A percentile compares a stretch with the other conserved stretches of the same genome.
Evolutionary conservation across 2,329 filamentous ascomycete species (phyloP).

Genomic region (Mariannaea sp.): DNA sequence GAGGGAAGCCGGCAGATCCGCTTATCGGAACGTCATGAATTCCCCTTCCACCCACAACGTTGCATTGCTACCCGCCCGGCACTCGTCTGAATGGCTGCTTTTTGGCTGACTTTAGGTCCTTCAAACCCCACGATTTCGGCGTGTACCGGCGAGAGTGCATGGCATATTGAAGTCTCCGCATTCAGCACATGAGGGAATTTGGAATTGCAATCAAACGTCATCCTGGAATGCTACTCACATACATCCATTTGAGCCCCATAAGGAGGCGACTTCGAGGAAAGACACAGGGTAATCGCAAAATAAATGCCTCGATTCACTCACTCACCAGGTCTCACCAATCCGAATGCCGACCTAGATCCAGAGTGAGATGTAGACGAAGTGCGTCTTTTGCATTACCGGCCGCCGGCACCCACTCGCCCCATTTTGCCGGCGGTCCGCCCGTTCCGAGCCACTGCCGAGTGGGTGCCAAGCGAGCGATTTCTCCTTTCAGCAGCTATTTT

Average conservation of each 20-base stretch:
- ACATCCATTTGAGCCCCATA: neutral
- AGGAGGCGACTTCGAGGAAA: neutral
- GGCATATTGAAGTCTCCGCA: no score
- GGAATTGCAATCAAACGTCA: no score
- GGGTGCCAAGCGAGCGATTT: constrained; percentile 16
- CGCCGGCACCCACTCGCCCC: constrained; percentile 1
- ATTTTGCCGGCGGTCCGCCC: constrained; percentile 5
- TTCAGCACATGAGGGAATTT: constrained; percentile 1
- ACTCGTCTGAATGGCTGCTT: no score
- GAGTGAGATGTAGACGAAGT: neutral
- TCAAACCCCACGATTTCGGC: constrained; percentile 10
- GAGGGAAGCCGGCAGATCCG: neutral
- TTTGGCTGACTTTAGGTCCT: no score
- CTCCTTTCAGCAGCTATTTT: neutral
- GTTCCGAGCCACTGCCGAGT: constrained; percentile 8
- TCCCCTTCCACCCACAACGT: neutral
- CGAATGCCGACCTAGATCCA: constrained; percentile 10
- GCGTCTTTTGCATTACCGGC: constrained; percentile 10
- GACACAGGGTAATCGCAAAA: neutral
- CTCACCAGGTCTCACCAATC: constrained; percentile 13
- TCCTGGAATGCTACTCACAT: neutral
- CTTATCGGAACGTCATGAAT: neutral
- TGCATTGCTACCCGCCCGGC: neutral
- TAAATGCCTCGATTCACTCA: no score
- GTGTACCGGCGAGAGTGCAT: constrained; percentile 3